These are phyloP conservation scores for Colletotrichum liaoningense DNA, from an alignment of 2,329 filamentous ascomycete species.

Conservation along the genomic window DNA sequence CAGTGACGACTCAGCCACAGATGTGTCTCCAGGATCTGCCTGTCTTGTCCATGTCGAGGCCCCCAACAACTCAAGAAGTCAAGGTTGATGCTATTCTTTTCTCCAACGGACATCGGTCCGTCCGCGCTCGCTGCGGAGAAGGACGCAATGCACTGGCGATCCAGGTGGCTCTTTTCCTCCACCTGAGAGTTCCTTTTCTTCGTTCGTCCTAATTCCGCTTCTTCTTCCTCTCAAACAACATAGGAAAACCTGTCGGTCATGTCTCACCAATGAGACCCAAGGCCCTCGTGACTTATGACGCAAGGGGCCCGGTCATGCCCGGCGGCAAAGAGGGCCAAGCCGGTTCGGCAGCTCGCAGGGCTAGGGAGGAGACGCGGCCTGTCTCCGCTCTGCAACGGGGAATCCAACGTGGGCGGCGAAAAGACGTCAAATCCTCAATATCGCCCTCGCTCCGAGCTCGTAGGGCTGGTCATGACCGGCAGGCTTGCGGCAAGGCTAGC, in stretches of 20 bases:
- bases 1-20: constrained; percentile 31
- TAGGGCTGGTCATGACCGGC: constrained; percentile 18
- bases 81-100: constrained; percentile 18
- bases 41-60: background rate
- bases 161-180: background rate
- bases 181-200: background rate
- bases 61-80: background rate
- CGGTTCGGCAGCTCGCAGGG: constrained; percentile 30
- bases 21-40: background rate
- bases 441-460: constrained; percentile 3
- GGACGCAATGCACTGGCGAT: background rate
- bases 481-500: background rate
- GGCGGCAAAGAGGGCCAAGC: constrained; percentile 28
- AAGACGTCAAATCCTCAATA: constrained; percentile 2
- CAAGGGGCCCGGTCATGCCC: constrained; percentile 25
- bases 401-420: constrained; percentile 1
- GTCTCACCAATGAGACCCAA: constrained; percentile 30
- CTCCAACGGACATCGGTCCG: constrained; percentile 22
- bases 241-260: constrained; percentile 8
- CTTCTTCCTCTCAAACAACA: background rate
- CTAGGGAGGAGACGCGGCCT: constrained; percentile 33
- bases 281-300: constrained; percentile 21
- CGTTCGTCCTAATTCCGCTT: background rate
- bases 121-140: constrained; percentile 11
- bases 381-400: constrained; percentile 28